phyloP scores from a whole-genome alignment of 2,329 filamentous ascomycete species.

The Fonsecaea nubica region DNA sequence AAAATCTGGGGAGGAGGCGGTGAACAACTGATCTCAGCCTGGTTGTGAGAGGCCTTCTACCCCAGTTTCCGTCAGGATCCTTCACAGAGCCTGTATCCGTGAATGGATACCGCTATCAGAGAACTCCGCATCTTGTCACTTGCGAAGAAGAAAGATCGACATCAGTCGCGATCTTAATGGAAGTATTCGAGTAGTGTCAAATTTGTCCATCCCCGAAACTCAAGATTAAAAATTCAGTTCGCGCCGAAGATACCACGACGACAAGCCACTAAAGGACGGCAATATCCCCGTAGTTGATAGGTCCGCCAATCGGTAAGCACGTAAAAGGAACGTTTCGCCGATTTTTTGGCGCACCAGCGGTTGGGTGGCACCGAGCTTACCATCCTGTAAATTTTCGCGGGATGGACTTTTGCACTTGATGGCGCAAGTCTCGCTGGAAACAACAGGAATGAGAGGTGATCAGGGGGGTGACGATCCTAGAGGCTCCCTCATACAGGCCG shows the following conservation, averaged over 20 bases:
- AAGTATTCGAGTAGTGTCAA: background rate
- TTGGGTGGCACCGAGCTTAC: background rate
- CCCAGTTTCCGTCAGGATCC: background rate
- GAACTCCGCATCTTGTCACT: background rate
- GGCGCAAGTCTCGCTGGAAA: background rate
- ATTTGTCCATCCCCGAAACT: background rate
- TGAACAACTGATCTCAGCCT: background rate
- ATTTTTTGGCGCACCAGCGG: background rate
- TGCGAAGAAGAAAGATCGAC: background rate
- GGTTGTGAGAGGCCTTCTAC: background rate
- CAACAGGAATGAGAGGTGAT: background rate
- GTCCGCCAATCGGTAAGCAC: slow-evolving; percentile 13
- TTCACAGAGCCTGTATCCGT: background rate
- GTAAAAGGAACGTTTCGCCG: slow-evolving; percentile 20
- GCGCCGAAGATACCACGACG: background rate
- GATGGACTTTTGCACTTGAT: background rate
- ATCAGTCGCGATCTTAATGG: background rate
- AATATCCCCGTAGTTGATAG: background rate
- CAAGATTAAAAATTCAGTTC: background rate
- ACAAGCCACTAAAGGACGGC: slow-evolving; percentile 1
- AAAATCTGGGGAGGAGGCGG: background rate
- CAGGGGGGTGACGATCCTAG: background rate
- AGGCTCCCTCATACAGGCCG: background rate
- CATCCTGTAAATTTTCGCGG: slow-evolving; percentile 5
- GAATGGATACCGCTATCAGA: background rate